Base-by-base conservation (phyloP, 2,329 filamentous ascomycete species). In the Microcera coccophila region DNA sequence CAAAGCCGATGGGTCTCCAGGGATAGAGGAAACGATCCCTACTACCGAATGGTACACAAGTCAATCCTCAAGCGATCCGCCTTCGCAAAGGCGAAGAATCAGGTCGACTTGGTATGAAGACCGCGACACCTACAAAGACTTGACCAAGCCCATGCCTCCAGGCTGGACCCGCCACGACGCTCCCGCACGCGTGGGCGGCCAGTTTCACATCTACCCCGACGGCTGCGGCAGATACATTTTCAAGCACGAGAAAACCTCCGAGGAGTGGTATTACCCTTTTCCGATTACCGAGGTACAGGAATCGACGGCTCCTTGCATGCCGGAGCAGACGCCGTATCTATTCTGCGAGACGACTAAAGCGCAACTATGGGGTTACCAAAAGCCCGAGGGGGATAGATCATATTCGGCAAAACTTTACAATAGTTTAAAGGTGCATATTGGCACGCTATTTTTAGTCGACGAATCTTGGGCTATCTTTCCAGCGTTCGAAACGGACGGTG, bases 241-340 rank as follows among this genome's bases (percentile, higher is more conserved):
- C 14, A 15, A 24, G 2, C 44, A 50, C 1, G 16, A 22, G 4
- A 12, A 31, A 4, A 5, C 5, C 14, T 9, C 1, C 3, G 4
- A 10, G 2, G 1, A 1, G 15, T 51, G 44, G 44, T 45, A 43
- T 5, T 45, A 43, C 2, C 47, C 44, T 1, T 52, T 48, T 12
- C 48, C 47, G 1, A 5, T 50, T 1, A 2, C 2, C 1, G 22
- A 42, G 2, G 35, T 51, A 3, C 4, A 41, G 2, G 44, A 51
- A 17, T 43, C 34, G 1, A 48, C 47, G 4, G 11, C 29, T 0
- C 44, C 44, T 0, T n/a, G 17, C 15, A 51, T 39, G 28, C 44
- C 47, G 2, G 39, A 50, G 20, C 47, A 51, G n/a, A 51, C 49
- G 0, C 22, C 20, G 3, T 49, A 41, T n/a, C n/a, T n/a, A n/a